phyloP scores from a whole-genome alignment of 768 basidiomycete genomes.

The Tylopilus sp. region DNA sequence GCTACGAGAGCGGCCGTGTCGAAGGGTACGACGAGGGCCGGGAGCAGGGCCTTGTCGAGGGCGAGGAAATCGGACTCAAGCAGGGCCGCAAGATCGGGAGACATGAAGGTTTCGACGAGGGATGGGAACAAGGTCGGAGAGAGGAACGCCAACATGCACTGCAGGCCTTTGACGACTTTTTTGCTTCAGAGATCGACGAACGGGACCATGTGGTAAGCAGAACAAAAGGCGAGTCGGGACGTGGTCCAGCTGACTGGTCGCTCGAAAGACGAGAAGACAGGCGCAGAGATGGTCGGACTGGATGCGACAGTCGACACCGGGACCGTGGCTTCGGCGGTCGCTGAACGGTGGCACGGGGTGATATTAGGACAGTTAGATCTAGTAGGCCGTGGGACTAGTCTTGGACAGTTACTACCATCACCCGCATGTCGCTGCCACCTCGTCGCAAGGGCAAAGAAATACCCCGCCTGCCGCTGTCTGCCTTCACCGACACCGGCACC shows the following conservation, averaged over 20 bases:
- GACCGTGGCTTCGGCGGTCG: slow-evolving; percentile 23
- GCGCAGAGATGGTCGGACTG: slow-evolving; percentile 27
- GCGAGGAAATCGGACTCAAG: slow-evolving; percentile 32
- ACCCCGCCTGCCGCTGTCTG: slow-evolving; percentile 72
- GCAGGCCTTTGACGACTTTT: slow-evolving; percentile 56
- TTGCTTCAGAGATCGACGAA: slow-evolving; percentile 42
- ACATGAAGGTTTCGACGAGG: slow-evolving; percentile 34
- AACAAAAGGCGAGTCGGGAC: neutral
- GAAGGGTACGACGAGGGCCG: slow-evolving; percentile 43
- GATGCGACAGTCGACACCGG: slow-evolving; percentile 21
- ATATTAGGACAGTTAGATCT: too few relatives aligned
- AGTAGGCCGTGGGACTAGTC: slow-evolving; percentile 6
- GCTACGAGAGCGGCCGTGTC: slow-evolving; percentile 42
- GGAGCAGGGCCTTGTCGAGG: slow-evolving; percentile 37
- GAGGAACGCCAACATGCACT: slow-evolving; percentile 54
- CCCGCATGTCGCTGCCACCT: slow-evolving; percentile 16
- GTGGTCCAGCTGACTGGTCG: slow-evolving; percentile 6
- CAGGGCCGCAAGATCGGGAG: slow-evolving; percentile 32
- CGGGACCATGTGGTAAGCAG: slow-evolving; percentile 24
- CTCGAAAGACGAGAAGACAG: slow-evolving; percentile 21
- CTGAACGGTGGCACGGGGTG: slow-evolving; percentile 10
- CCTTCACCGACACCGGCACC: slow-evolving; percentile 68
- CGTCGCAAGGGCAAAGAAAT: slow-evolving; percentile 66
- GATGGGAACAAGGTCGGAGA: slow-evolving; percentile 37
- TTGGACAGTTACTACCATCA: neutral